Evolutionary conservation across 768 basidiomycete species (phyloP).

Genomic region (Heimioporus sp.): DNA sequence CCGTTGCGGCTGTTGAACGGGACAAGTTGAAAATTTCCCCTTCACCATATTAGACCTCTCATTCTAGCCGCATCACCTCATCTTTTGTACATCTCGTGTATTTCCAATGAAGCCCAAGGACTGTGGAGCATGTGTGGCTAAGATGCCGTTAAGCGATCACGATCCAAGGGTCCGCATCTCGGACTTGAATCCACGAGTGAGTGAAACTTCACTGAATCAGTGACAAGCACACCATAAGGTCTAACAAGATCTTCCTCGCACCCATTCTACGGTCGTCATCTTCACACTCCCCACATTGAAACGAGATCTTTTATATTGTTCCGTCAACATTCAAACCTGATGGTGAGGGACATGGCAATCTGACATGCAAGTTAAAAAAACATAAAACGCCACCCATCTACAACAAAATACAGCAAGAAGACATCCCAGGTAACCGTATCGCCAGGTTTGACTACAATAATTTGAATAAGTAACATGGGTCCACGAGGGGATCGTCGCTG

Average conservation of each 20-base stretch:
- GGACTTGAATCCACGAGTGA: background rate
- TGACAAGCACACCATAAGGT: too few species aligned
- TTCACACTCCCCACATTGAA: too few species aligned
- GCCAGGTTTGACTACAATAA: too few species aligned
- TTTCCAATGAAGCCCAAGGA: background rate
- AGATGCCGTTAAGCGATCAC: background rate
- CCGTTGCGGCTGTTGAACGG: background rate
- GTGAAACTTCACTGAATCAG: too few species aligned
- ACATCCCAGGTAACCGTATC: too few species aligned
- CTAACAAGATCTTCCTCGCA: too few species aligned
- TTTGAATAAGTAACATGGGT: too few species aligned
- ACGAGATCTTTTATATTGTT: background rate
- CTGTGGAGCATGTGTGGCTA: conserved; percentile 1
- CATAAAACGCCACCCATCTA: background rate
- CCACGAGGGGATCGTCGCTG: background rate
- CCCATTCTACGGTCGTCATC: too few species aligned
- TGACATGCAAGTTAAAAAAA: background rate
- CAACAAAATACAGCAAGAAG: too few species aligned
- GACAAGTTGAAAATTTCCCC: background rate
- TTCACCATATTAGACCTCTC: background rate
- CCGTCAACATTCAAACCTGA: too few species aligned
- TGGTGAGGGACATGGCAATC: background rate
- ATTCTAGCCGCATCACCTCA: background rate
- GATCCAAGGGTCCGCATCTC: too few species aligned
- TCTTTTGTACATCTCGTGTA: conserved; percentile 8